Base-by-base conservation (phyloP, 1,139 yeast genomes). In the Blastobotrys arbuscula region DNA sequence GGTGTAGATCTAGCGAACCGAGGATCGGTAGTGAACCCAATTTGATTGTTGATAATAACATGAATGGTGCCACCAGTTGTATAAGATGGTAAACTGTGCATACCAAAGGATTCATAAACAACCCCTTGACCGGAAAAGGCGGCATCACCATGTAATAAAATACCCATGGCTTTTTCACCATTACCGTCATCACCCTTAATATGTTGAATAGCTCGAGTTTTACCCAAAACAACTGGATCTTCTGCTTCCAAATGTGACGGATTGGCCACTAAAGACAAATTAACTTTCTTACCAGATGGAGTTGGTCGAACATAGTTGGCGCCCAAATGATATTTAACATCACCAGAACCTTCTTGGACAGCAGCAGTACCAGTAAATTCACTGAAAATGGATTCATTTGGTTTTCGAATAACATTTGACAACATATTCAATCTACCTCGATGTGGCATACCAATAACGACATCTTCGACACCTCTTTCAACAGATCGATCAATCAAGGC, bases 301-400 rank as follows among this genome's bases (percentile, higher is more conserved):
- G 97, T 90, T 68, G 97, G 97, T 75, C 97, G 85, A 66, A 82
- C 87, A 74, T 89, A 90, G 75, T 90, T 90, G 96, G 90, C 90
- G 76, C 97, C 97, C 72, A 90, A 79, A 70, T 90, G 97, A 75
- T 90, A 90, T 72, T 90, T 90, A 63, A 90, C 97, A 74, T 90
- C 97, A 72, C 97, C 97, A 28, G 96, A 86, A 61, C 97, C 97
- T 57, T 76, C 78, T 53, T 73, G 76, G 64, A 81, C 84, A 58
- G 82, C 79, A 62, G 82, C 78, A 28, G 95, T 83, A 58, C 97
- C 97, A 51, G 89, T 78, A 68, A 90, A 90, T 74, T 90, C 97
- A 45, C 92, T 82, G 68, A 90, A 90, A 66, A 90, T 90, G 42
- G 96, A 87, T 75, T 90, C 97, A 67, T 90, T 88, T 62, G 97